Percentiles rank a stretch among this genome's conserved stretches.
Conservation (phyloP, 2,329 filamentous ascomycete species). For the Tolypocladium cylindrosporum region DNA sequence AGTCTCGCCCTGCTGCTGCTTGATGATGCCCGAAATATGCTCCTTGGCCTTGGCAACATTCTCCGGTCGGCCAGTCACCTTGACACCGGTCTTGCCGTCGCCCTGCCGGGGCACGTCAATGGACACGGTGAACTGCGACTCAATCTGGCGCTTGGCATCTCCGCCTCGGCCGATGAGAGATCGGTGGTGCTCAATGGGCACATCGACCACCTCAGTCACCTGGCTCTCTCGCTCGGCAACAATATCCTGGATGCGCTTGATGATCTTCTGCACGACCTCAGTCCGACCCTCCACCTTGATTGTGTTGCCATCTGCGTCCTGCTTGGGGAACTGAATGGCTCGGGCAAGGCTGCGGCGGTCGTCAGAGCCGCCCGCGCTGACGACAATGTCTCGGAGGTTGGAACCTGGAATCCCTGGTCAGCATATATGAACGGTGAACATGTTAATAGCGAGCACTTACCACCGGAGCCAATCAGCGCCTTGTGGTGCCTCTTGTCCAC, state of each 20-base stretch:
- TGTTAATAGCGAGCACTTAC: constrained; percentile 42
- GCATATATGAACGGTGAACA: background rate
- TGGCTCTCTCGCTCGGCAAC: constrained; percentile 79
- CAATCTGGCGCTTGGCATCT: constrained; percentile 74
- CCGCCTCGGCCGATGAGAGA: constrained; percentile 87
- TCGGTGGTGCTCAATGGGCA: constrained; percentile 83
- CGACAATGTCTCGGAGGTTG: constrained; percentile 77
- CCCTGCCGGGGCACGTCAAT: constrained; percentile 90
- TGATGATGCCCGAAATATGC: constrained; percentile 69
- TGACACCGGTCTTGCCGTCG: constrained; percentile 73
- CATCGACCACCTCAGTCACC: constrained; percentile 66
- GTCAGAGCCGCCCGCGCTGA: constrained; percentile 79
- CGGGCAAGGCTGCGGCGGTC: constrained; percentile 76
- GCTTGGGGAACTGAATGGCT: constrained; percentile 89
- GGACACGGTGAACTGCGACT: constrained; percentile 75
- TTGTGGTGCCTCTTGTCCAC: constrained; percentile 94
- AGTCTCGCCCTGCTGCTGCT: constrained; percentile 81
- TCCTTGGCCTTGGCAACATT: constrained; percentile 80
- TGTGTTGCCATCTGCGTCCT: constrained; percentile 68
- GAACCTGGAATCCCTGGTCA: constrained; percentile 45
- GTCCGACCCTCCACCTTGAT: constrained; percentile 85
- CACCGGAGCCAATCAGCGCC: constrained; percentile 77
- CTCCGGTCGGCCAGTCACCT: constrained; percentile 67
- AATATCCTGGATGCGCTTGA: constrained; percentile 69
- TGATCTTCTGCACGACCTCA: constrained; percentile 79